Conservation (phyloP, 2,329 filamentous ascomycete species). For the Aspergillus udagawae region DNA sequence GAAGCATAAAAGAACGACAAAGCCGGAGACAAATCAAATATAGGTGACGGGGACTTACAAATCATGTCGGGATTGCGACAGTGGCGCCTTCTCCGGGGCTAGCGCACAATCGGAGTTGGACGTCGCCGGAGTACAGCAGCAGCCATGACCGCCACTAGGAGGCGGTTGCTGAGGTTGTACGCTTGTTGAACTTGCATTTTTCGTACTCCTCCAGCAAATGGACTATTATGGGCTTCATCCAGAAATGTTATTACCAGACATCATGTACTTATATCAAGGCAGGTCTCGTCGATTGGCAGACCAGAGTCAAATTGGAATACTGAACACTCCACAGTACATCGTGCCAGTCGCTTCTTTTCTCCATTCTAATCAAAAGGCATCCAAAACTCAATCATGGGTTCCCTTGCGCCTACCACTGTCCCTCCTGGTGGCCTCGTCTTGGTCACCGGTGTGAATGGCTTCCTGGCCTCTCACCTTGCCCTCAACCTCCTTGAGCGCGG, state of each 20-base stretch:
- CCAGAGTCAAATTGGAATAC: background rate
- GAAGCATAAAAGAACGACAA: background rate
- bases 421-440: conserved; percentile 26
- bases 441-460: conserved; percentile 47
- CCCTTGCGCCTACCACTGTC: background rate
- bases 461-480: conserved; percentile 42
- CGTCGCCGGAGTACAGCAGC: background rate
- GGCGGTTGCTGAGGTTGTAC: background rate
- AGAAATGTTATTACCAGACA: background rate
- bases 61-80: background rate
- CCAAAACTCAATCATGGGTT: background rate
- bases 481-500: conserved; percentile 40
- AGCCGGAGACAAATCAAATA: background rate
- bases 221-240: background rate
- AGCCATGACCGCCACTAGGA: background rate
- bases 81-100: background rate
- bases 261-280: background rate
- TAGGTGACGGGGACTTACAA: background rate
- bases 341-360: background rate
- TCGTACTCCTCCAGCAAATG: background rate
- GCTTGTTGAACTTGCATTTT: background rate
- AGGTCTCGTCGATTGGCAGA: background rate
- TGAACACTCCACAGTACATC: background rate
- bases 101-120: background rate
- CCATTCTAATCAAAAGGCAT: background rate